Conservation (phyloP, 129 eudicot genomes). For the Gnaphalium uliginosum region DNA sequence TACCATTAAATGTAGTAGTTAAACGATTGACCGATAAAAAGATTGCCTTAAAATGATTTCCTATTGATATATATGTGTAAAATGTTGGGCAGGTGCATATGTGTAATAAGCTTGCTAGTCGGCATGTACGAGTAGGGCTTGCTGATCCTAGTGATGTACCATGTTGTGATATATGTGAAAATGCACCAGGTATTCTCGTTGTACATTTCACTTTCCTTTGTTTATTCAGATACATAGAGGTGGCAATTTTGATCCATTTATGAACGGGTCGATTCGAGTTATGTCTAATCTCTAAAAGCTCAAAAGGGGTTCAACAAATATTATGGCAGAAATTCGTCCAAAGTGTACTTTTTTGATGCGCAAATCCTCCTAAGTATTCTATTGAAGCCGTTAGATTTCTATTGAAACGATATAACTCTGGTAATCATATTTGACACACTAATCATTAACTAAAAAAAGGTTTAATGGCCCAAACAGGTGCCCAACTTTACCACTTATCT, state of each 20-base stretch:
- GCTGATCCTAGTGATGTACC: slow-evolving; percentile 86
- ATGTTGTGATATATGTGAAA: slow-evolving; percentile 93
- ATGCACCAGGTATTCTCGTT: slow-evolving; percentile 70
- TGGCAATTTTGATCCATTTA: neutral
- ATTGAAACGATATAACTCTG: neutral
- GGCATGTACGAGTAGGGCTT: slow-evolving; percentile 89
- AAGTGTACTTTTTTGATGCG: neutral
- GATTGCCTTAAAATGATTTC: neutral
- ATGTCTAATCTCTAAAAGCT: neutral
- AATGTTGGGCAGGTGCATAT: slow-evolving; percentile 68
- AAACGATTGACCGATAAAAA: neutral
- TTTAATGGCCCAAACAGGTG: neutral
- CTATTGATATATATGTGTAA: slow-evolving; percentile 4
- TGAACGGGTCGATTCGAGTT: neutral
- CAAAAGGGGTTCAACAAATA: neutral
- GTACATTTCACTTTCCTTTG: neutral
- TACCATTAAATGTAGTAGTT: neutral
- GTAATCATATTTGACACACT: neutral
- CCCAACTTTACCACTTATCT: neutral
- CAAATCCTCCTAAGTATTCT: neutral
- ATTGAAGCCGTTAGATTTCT: neutral
- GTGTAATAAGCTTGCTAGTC: slow-evolving; percentile 97
- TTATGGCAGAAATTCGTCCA: neutral
- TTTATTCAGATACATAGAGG: neutral
- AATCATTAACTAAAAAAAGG: neutral